phyloP scores from a whole-genome alignment of 345 rosid species.

The Laguncularia racemosa region DNA sequence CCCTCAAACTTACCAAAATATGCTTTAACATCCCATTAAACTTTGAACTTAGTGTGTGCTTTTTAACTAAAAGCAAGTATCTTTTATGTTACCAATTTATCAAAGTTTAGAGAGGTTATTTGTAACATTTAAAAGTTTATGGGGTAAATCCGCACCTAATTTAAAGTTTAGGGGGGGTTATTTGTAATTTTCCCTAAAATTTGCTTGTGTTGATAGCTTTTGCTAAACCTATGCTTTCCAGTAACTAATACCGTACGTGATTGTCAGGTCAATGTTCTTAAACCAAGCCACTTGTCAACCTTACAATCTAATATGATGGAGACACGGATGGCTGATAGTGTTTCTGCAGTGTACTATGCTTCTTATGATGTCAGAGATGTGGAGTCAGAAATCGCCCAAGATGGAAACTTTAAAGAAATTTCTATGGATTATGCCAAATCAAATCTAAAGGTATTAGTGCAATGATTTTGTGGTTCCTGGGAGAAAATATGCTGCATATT shows the following conservation, averaged over 20 bases:
- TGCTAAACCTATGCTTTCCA: background rate
- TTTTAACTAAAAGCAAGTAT: too few species aligned
- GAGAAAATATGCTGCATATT: background rate
- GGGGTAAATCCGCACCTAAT: too few species aligned
- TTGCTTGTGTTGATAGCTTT: background rate
- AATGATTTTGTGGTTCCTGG: background rate
- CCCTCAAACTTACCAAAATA: too few species aligned
- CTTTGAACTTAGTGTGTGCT: too few species aligned
- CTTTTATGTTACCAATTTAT: too few species aligned
- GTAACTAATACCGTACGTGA: constrained; percentile 4
- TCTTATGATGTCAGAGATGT: constrained; percentile 70
- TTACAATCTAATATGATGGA: constrained; percentile 57
- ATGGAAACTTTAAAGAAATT: constrained; percentile 83
- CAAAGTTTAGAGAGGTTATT: too few species aligned
- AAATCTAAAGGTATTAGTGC: constrained; percentile 43
- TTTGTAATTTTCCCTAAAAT: too few species aligned
- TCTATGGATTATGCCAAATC: constrained; percentile 57
- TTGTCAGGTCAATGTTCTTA: constrained; percentile 75
- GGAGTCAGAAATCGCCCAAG: constrained; percentile 82
- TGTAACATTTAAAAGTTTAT: too few species aligned
- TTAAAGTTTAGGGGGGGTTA: too few species aligned
- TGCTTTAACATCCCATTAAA: too few species aligned
- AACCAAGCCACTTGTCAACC: constrained; percentile 91
- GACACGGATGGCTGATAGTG: constrained; percentile 58
- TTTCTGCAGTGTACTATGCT: constrained; percentile 57